A percentile compares a stretch with the other conserved stretches of the same genome.
Evolutionary conservation across 345 rosid species (phyloP).

Genomic region (Physaria fendleri): DNA sequence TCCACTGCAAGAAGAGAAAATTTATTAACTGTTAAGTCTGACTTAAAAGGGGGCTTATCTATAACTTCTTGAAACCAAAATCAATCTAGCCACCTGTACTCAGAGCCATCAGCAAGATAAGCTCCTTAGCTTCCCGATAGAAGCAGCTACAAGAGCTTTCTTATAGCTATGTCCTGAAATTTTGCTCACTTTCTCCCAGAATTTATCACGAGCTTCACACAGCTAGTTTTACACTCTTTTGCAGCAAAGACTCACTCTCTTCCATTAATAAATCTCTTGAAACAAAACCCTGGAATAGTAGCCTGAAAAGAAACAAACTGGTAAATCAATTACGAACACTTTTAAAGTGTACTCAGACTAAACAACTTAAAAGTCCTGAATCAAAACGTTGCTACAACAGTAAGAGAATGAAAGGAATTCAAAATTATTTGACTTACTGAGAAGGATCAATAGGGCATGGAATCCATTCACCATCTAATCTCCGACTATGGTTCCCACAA

Average conservation of each 20-base stretch:
- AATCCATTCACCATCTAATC: no score
- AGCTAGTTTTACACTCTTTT: conserved; percentile 69
- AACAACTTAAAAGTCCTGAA: neutral
- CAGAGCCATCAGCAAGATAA: conserved; percentile 93
- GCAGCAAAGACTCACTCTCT: conserved; percentile 56
- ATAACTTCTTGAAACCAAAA: neutral
- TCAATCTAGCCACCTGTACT: conserved; percentile 50
- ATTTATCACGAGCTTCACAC: conserved; percentile 74
- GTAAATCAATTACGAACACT: no score
- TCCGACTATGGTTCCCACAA: no score
- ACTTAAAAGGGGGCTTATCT: no score
- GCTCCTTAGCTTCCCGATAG: conserved; percentile 95
- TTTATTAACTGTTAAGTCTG: neutral
- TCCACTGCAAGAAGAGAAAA: conserved; percentile 46
- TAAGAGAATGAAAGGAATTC: no score
- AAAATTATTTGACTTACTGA: no score
- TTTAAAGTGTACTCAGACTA: neutral
- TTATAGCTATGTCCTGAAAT: conserved; percentile 45
- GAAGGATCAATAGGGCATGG: no score
- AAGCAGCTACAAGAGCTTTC: conserved; percentile 80
- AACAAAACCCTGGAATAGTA: conserved; percentile 73
- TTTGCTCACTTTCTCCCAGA: conserved; percentile 51
- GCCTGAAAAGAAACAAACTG: conserved; percentile 44
- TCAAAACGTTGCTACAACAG: no score
- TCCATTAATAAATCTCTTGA: conserved; percentile 67